phyloP scores from a whole-genome alignment of 1,284 basidiomycete genomes.

The Malassezia vespertilionis region DNA sequence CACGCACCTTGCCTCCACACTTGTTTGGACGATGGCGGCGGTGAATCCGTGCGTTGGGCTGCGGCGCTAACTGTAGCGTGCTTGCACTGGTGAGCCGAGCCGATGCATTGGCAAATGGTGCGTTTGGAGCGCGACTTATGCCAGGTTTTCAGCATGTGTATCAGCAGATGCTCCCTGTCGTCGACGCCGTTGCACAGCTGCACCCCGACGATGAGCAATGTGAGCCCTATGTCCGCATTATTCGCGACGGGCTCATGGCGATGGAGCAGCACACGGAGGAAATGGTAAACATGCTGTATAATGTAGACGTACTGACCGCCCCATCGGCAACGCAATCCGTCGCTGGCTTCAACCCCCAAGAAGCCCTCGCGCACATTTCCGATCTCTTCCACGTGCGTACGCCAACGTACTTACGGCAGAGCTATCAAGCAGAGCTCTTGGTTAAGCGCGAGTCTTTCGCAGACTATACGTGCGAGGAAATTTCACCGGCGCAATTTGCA shows the following conservation, averaged over 20 bases:
- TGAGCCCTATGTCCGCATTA: slow-evolving; percentile 6
- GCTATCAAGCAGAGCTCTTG: slow-evolving; percentile 34
- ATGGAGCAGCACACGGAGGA: slow-evolving; percentile 17
- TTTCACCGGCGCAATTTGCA: slow-evolving; percentile 22
- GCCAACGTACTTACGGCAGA: slow-evolving; percentile 15
- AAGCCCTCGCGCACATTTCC: slow-evolving; percentile 28
- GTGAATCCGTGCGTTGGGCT: slow-evolving; percentile 16
- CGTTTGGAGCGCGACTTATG: neutral
- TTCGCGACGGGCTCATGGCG: slow-evolving; percentile 13
- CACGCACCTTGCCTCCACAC: neutral
- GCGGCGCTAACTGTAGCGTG: slow-evolving; percentile 6
- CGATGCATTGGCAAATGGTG: slow-evolving; percentile 14
- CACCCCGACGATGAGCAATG: neutral
- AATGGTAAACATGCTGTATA: slow-evolving; percentile 26
- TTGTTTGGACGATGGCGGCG: neutral
- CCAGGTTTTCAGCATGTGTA: slow-evolving; percentile 10
- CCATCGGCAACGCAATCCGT: slow-evolving; percentile 7
- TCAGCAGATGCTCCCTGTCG: slow-evolving; percentile 6
- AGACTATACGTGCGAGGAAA: slow-evolving; percentile 42
- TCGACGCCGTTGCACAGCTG: slow-evolving; percentile 3
- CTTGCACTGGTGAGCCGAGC: slow-evolving; percentile 13
- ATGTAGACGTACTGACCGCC: slow-evolving; percentile 24
- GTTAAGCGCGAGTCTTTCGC: slow-evolving; percentile 34
- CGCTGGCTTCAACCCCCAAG: slow-evolving; percentile 26
- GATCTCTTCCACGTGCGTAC: slow-evolving; percentile 36